Conservation (phyloP, 768 basidiomycete species). For the Suillus subaureus region DNA sequence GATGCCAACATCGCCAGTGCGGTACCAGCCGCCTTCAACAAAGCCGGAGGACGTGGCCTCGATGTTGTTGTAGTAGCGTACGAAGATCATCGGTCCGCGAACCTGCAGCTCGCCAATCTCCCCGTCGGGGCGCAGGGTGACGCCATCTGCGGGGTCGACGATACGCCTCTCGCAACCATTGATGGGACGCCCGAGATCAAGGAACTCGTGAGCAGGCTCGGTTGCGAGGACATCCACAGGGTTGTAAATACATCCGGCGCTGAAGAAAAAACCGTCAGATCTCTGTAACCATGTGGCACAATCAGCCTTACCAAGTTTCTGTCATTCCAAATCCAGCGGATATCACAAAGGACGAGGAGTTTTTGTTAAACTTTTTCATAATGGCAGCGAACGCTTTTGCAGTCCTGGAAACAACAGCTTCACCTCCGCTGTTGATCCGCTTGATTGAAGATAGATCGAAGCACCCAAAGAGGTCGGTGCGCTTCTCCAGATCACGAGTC, state of each 20-base stretch:
- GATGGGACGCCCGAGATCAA: slow-evolving; percentile 38
- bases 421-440: slow-evolving; percentile 45
- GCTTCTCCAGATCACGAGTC: slow-evolving; percentile 32
- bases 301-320: slow-evolving; percentile 38
- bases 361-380: slow-evolving; percentile 28
- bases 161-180: slow-evolving; percentile 38
- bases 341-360: slow-evolving; percentile 15
- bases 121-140: slow-evolving; percentile 28
- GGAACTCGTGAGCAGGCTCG: slow-evolving; percentile 32
- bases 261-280: slow-evolving; percentile 4
- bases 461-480: slow-evolving; percentile 23
- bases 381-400: slow-evolving; percentile 40
- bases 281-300: no score
- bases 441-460: slow-evolving; percentile 39
- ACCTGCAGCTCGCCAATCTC: slow-evolving; percentile 44
- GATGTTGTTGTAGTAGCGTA: slow-evolving; percentile 50
- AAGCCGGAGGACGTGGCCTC: slow-evolving; percentile 51
- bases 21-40: slow-evolving; percentile 52
- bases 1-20: slow-evolving; percentile 56
- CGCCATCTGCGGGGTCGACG: slow-evolving; percentile 32
- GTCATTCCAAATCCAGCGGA: slow-evolving; percentile 44
- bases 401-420: slow-evolving; percentile 42
- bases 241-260: slow-evolving; percentile 45
- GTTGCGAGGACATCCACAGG: slow-evolving; percentile 25
- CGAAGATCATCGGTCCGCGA: slow-evolving; percentile 41